A percentile compares a stretch with the other conserved stretches of the same genome.
These are phyloP conservation scores for Phialophora tarda DNA, from an alignment of 2,329 filamentous ascomycete genomes.

Conservation along the genomic window DNA sequence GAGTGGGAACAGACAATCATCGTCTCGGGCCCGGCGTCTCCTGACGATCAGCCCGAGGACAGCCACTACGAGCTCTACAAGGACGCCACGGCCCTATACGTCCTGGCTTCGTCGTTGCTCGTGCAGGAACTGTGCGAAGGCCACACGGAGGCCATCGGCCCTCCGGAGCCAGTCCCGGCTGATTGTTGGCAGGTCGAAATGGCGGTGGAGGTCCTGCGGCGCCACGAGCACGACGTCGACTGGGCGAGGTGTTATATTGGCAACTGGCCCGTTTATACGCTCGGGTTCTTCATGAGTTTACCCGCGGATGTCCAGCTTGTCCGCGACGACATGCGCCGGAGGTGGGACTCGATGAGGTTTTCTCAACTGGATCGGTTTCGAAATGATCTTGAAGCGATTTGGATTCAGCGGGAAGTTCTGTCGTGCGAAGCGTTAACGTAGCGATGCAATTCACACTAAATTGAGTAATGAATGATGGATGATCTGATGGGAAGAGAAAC, in stretches of 20 bases:
- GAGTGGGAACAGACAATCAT: constrained; percentile 27
- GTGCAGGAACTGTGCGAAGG: constrained; percentile 21
- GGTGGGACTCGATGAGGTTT: constrained; percentile 24
- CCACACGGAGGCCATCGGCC: neutral
- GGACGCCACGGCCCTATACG: constrained; percentile 28
- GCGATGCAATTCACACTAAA: too few relatives aligned
- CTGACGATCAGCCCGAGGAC: neutral
- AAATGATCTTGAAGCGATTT: constrained; percentile 22
- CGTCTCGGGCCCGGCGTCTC: neutral
- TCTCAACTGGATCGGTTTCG: constrained; percentile 23
- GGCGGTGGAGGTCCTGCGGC: constrained; percentile 16
- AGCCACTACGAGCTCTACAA: constrained; percentile 19
- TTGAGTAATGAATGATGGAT: too few relatives aligned
- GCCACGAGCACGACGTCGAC: constrained; percentile 17
- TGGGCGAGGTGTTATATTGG: constrained; percentile 29
- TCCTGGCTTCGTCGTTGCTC: constrained; percentile 29
- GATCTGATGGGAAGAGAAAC: neutral
- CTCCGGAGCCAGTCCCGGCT: constrained; percentile 13
- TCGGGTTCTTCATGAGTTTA: constrained; percentile 26
- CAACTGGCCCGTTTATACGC: constrained; percentile 30
- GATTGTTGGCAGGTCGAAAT: constrained; percentile 28
- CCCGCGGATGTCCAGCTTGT: constrained; percentile 22
- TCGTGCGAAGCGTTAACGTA: neutral
- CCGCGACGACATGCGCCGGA: constrained; percentile 19
- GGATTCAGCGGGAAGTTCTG: constrained; percentile 12